Percentiles rank a stretch among this genome's conserved stretches.
Evolutionary conservation across 2,329 filamentous ascomycete genomes (phyloP).

Genomic region (Huntiella decipiens): DNA sequence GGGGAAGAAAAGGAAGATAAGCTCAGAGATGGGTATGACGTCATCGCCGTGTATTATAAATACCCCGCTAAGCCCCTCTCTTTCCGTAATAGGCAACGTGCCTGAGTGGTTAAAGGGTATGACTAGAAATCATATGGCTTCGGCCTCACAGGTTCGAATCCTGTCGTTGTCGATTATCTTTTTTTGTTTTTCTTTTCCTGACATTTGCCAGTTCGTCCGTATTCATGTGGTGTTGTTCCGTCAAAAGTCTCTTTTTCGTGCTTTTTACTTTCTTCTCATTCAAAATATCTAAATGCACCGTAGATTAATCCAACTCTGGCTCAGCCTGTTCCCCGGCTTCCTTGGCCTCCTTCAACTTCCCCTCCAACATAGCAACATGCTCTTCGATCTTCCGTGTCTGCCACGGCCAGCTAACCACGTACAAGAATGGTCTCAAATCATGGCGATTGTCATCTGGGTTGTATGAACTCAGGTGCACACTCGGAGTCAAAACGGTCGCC

Average conservation of each 20-base stretch:
- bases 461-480: conserved; percentile 26
- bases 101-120: conserved; percentile 11
- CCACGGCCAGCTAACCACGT: conserved; percentile 22
- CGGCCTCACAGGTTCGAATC: conserved; percentile 11
- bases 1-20: too few relatives aligned
- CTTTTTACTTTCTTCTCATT: not conserved
- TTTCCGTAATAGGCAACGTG: conserved; percentile 4
- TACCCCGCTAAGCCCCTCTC: not conserved
- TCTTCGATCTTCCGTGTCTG: conserved; percentile 24
- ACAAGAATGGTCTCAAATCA: conserved; percentile 24
- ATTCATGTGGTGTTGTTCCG: too few relatives aligned
- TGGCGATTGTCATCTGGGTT: conserved; percentile 23
- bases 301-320: not conserved
- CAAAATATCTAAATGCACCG: not conserved
- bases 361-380: conserved; percentile 19
- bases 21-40: too few relatives aligned
- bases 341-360: conserved; percentile 13
- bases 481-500: conserved; percentile 39
- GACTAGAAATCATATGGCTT: conserved; percentile 11
- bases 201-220: too few relatives aligned
- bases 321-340: not conserved
- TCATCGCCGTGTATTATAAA: not conserved
- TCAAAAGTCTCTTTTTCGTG: not conserved
- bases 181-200: not conserved
- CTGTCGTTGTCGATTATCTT: conserved; percentile 7